Evolutionary conservation across 2,329 filamentous ascomycete species (phyloP).

Genomic region (Phaeosphaeriaceae sp.): DNA sequence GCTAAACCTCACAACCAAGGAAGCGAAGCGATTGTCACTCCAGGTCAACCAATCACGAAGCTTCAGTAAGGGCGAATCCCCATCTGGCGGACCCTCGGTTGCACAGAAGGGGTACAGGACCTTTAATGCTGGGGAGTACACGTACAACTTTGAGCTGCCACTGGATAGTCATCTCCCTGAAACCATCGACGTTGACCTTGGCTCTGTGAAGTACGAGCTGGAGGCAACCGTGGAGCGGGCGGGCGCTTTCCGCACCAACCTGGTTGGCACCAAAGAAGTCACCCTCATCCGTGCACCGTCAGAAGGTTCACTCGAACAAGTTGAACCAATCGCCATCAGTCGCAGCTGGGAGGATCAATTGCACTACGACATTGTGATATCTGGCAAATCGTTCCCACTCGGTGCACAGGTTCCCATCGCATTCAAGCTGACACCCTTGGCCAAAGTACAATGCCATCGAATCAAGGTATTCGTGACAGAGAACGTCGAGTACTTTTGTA

Average conservation of each 20-base stretch:
- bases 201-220: slow-evolving; percentile 85
- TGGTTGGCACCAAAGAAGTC: slow-evolving; percentile 82
- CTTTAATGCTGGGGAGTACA: slow-evolving; percentile 77
- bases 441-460: slow-evolving; percentile 91
- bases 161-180: slow-evolving; percentile 81
- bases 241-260: slow-evolving; percentile 87
- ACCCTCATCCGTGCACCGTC: slow-evolving; percentile 83
- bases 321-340: slow-evolving; percentile 92
- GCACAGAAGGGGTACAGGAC: slow-evolving; percentile 83
- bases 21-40: slow-evolving; percentile 73
- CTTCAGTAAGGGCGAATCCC: slow-evolving; percentile 79
- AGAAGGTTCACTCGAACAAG: slow-evolving; percentile 86
- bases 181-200: slow-evolving; percentile 85
- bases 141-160: slow-evolving; percentile 81
- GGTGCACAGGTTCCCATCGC: slow-evolving; percentile 88
- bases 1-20: slow-evolving; percentile 55
- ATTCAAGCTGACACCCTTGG: slow-evolving; percentile 89
- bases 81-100: slow-evolving; percentile 60
- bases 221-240: slow-evolving; percentile 85
- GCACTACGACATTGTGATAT: slow-evolving; percentile 95
- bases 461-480: slow-evolving; percentile 92
- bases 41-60: slow-evolving; percentile 83
- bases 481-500: slow-evolving; percentile 88
- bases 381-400: slow-evolving; percentile 91
- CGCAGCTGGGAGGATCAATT: slow-evolving; percentile 94